These are phyloP conservation scores for Ustilago xerochloae DNA, from an alignment of 1,284 basidiomycete genomes.

Conservation along the genomic window DNA sequence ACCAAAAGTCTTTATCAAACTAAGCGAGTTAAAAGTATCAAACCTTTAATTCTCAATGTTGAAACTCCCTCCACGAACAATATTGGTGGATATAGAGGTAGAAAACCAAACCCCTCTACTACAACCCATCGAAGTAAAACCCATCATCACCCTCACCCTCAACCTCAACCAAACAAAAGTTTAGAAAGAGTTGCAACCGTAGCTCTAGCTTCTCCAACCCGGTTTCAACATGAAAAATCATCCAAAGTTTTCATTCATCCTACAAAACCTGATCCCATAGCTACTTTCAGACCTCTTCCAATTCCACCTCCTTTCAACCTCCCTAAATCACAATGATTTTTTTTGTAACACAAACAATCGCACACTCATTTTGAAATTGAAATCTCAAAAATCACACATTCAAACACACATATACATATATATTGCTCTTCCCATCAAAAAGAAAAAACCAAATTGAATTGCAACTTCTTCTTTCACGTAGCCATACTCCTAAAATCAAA, in stretches of 20 bases:
- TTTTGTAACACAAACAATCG: too few relatives aligned
- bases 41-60: slow-evolving; percentile 11
- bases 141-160: too few relatives aligned
- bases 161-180: background rate
- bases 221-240: slow-evolving; percentile 6
- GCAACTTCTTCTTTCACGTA: too few relatives aligned
- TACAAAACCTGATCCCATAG: slow-evolving; percentile 3
- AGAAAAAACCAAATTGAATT: too few relatives aligned
- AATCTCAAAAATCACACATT: background rate
- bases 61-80: background rate
- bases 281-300: slow-evolving; percentile 8
- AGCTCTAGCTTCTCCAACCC: slow-evolving; percentile 11
- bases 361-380: too few relatives aligned
- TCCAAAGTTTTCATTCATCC: background rate
- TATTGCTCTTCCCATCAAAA: too few relatives aligned
- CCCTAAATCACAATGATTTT: background rate
- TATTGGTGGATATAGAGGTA: slow-evolving; percentile 9
- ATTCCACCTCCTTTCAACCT: slow-evolving; percentile 29
- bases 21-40: background rate
- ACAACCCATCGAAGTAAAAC: background rate
- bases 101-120: slow-evolving; percentile 1
- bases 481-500: slow-evolving; percentile 36
- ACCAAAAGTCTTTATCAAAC: slow-evolving; percentile 12
- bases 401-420: background rate
- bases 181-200: background rate